phyloP scores from a whole-genome alignment of 306 rosid species.

The Clitoria ternatea region DNA sequence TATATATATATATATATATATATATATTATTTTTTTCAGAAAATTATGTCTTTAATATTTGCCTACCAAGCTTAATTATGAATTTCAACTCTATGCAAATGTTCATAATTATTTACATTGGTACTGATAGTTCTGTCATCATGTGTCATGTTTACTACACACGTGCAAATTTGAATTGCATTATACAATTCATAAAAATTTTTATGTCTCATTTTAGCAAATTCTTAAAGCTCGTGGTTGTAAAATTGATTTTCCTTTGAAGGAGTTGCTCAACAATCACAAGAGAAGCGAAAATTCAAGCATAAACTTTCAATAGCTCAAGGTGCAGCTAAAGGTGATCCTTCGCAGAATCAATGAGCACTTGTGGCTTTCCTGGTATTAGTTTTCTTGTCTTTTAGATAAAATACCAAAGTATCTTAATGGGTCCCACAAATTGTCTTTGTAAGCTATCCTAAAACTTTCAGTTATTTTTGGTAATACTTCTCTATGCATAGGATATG shows the following conservation, averaged over 20 bases:
- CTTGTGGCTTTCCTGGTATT: no score
- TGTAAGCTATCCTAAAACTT: constrained; percentile 37
- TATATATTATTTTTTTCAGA: no score
- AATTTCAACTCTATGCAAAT: not conserved
- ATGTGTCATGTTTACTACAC: no score
- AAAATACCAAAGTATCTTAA: constrained; percentile 34
- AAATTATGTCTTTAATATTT: no score
- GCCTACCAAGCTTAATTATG: not conserved
- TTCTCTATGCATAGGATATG: constrained; percentile 9
- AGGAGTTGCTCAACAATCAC: constrained; percentile 55
- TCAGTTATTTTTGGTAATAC: constrained; percentile 14
- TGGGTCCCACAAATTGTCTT: constrained; percentile 35
- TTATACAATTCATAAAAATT: not conserved
- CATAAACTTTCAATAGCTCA: constrained; percentile 74
- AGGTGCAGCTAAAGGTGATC: no score
- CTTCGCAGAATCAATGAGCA: no score
- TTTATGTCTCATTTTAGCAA: not conserved
- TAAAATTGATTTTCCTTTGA: constrained; percentile 17
- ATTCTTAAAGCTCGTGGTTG: constrained; percentile 14
- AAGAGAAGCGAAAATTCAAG: constrained; percentile 80
- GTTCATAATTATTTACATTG: not conserved
- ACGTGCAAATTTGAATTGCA: not conserved
- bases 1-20: no score
- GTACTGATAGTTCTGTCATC: not conserved
- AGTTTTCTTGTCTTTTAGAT: constrained; percentile 61